Percentiles rank a stretch among this genome's conserved stretches.
Conservation (phyloP, 2,329 filamentous ascomycete species). For the Hyphodiscus sp. region DNA sequence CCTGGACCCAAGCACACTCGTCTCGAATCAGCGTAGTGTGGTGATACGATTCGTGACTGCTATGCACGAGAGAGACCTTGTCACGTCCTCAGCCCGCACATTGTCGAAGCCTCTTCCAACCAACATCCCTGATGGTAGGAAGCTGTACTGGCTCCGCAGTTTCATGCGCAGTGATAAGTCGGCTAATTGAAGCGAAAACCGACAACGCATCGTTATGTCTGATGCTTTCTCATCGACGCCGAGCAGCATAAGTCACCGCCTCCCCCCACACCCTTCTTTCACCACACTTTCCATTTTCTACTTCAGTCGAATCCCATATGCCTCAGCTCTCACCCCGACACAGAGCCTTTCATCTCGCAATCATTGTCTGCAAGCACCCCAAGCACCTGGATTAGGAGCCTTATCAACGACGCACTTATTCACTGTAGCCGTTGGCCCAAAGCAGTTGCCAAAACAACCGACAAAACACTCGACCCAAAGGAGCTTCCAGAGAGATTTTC, state of each 20-base stretch:
- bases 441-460: conserved; percentile 9
- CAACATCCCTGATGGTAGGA: not conserved
- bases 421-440: conserved; percentile 16
- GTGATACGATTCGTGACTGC: not conserved
- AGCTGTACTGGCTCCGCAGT: conserved; percentile 5
- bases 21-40: not conserved
- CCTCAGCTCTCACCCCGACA: conserved; percentile 1
- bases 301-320: conserved; percentile 10
- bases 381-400: conserved; percentile 2
- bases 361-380: conserved; percentile 15
- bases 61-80: not conserved
- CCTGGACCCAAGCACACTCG: not conserved
- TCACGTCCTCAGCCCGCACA: not conserved
- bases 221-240: conserved; percentile 8
- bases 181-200: conserved; percentile 16
- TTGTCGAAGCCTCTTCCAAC: not conserved
- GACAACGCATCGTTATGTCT: conserved; percentile 29
- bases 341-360: conserved; percentile 10
- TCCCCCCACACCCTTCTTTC: conserved; percentile 11
- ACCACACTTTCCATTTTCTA: conserved; percentile 11
- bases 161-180: conserved; percentile 15
- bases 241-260: conserved; percentile 24
- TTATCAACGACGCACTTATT: conserved; percentile 5
- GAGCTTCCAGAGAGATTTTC: conserved; percentile 8
- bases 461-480: conserved; percentile 11